Conservation (phyloP, 2,329 filamentous ascomycete species). For the Hypoxylon sp. region DNA sequence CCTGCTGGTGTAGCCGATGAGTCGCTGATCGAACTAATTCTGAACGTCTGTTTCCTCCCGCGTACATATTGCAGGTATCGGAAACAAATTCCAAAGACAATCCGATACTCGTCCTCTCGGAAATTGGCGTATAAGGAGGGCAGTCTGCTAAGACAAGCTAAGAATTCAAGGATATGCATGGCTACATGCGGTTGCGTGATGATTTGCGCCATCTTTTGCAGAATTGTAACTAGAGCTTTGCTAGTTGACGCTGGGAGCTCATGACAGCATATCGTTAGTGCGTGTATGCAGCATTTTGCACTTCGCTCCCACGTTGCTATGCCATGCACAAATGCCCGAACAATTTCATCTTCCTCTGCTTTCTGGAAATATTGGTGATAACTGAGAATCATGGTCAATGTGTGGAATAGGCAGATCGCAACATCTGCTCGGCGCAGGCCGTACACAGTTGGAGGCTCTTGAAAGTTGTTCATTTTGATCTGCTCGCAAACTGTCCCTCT, state of each 20-base stretch:
- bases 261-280: conserved; percentile 93
- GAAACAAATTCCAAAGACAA: conserved; percentile 95
- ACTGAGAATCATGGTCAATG: conserved; percentile 87
- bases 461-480: conserved; percentile 81
- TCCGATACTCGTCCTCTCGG: conserved; percentile 90
- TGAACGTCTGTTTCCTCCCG: conserved; percentile 70
- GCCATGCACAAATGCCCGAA: conserved; percentile 87
- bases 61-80: conserved; percentile 92
- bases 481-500: conserved; percentile 86
- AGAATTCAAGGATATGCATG: conserved; percentile 94
- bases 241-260: conserved; percentile 90
- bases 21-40: conserved; percentile 64
- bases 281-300: conserved; percentile 94
- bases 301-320: conserved; percentile 88
- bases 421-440: conserved; percentile 90
- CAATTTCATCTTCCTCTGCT: conserved; percentile 89
- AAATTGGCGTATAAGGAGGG: conserved; percentile 90
- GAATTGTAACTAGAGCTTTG: conserved; percentile 85
- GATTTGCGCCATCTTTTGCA: conserved; percentile 95
- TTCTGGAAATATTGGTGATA: conserved; percentile 90
- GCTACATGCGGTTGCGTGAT: conserved; percentile 94
- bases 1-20: conserved; percentile 50
- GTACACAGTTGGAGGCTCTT: conserved; percentile 84
- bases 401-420: conserved; percentile 88
- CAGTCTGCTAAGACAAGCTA: conserved; percentile 88